Evolutionary conservation across 495 filamentous ascomycete species (phyloP).

Genomic region (Penicillium parvum): DNA sequence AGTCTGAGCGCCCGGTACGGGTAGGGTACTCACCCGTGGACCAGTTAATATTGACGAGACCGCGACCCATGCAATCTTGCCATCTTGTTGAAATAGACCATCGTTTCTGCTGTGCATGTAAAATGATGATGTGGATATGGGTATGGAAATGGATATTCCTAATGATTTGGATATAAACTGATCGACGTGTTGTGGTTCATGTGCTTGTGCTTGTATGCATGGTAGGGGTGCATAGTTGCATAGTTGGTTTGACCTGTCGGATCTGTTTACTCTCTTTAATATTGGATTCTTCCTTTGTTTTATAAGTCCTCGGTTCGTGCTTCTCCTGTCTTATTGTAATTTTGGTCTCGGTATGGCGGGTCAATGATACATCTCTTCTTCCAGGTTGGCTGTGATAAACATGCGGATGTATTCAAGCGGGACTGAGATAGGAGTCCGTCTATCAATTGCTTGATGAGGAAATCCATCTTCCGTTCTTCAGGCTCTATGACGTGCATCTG

Average conservation of each 20-base stretch:
- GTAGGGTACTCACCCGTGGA: slow-evolving; percentile 15
- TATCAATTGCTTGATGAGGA: too few species aligned
- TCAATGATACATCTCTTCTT: slow-evolving; percentile 7
- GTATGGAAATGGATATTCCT: slow-evolving; percentile 1
- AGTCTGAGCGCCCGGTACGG: slow-evolving; percentile 68
- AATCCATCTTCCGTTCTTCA: too few species aligned
- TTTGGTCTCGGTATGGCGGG: slow-evolving; percentile 2
- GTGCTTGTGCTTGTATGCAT: slow-evolving; percentile 7
- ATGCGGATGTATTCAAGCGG: too few species aligned
- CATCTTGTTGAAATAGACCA: neutral
- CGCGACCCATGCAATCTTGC: neutral
- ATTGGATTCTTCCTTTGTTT: slow-evolving; percentile 1
- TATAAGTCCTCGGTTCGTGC: neutral
- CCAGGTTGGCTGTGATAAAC: too few species aligned
- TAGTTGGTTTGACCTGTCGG: neutral
- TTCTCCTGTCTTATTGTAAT: slow-evolving; percentile 1
- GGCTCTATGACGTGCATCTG: too few species aligned
- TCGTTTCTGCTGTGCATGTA: neutral
- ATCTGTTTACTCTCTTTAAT: neutral
- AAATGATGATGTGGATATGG: neutral
- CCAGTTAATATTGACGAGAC: too few species aligned
- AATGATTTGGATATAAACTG: slow-evolving; percentile 18
- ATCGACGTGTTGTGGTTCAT: slow-evolving; percentile 12
- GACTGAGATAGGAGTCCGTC: too few species aligned
- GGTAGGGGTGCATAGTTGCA: slow-evolving; percentile 5